Evolutionary conservation across 495 filamentous ascomycete genomes (phyloP), one percentile per base, ranked within the genome.

Genomic region (Talaromyces trachyspermus): DNA sequence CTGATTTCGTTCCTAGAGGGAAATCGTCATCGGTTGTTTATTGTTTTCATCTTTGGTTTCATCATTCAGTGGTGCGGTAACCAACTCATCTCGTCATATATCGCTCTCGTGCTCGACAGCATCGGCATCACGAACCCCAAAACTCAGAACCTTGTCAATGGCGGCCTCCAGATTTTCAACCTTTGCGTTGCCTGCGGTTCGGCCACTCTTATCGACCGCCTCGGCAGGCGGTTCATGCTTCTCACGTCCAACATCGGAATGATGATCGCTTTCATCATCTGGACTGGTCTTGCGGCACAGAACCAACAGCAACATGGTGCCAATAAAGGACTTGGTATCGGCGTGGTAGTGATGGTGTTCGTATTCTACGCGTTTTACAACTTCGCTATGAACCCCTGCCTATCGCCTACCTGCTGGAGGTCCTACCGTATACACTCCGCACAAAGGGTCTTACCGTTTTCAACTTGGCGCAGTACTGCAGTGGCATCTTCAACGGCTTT

Each of bases 361-460:
- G 54, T 84, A 14, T 84, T 83, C 60, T 54, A 59, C 48, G 38
- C 64, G 43, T 78, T 70, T 51, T 83, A 82, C 59, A 72, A 77
- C 50, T 73, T 81, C n/a, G n/a, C n/a, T n/a, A n/a, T n/a, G n/a
- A n/a, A n/a, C n/a, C n/a, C n/a, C n/a, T n/a, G n/a, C n/a, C n/a
- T 20, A 38, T 38, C 3, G 17, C 17, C 1, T 83, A 83, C 50
- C 74, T 77, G 0, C 68, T 83, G 22, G 83, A 86, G 63, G 77
- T 86, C 23, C 64, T 83, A 8, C 81, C 81, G 0, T 87, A 80
- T 65, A 73, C 76, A 35, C 68, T 86, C 48, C 76, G 82, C 12
- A 80, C 81, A 27, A 87, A 85, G 67, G 82, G 82, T 26, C 77
- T 84, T 66, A 80, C 83, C 59, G 66, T 79, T 43, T 75, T 79